Evolutionary conservation across 2,329 filamentous ascomycete genomes (phyloP).

Genomic region (Raffaelea arxii): DNA sequence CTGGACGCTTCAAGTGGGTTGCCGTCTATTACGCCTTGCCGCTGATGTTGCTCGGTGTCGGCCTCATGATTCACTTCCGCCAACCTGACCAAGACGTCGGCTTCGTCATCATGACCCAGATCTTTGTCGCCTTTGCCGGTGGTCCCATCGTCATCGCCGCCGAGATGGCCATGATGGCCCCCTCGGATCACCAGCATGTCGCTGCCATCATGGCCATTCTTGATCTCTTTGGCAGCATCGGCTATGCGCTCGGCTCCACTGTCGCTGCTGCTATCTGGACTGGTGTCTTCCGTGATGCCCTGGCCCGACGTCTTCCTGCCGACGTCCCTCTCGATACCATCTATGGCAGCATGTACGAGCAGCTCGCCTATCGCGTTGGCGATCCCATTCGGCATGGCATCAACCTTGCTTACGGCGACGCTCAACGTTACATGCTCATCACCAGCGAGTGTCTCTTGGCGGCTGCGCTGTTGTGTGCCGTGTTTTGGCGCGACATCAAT

Average conservation of each 20-base stretch:
- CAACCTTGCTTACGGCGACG: not conserved
- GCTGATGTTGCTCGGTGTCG: constrained; percentile 40
- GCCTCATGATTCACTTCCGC: constrained; percentile 48
- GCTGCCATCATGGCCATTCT: constrained; percentile 47
- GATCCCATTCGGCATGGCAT: not conserved
- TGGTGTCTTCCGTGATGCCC: constrained; percentile 39
- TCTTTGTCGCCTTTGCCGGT: constrained; percentile 41
- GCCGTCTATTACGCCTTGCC: constrained; percentile 35
- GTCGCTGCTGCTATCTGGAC: constrained; percentile 55
- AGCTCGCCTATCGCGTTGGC: constrained; percentile 29
- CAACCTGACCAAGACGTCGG: constrained; percentile 35
- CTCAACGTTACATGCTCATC: not conserved
- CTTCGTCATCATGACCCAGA: constrained; percentile 47
- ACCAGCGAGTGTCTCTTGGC: not conserved
- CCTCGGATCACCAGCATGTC: constrained; percentile 43
- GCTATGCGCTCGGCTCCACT: constrained; percentile 47
- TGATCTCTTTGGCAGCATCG: constrained; percentile 46
- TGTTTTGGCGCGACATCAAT: not conserved
- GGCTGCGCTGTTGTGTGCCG: not conserved
- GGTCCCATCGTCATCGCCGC: constrained; percentile 46
- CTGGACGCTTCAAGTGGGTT: constrained; percentile 37
- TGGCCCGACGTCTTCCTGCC: constrained; percentile 38
- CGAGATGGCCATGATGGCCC: constrained; percentile 50
- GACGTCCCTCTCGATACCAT: constrained; percentile 30
- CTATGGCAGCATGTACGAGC: constrained; percentile 40